phyloP scores from a whole-genome alignment of 352 stramenopile genomes.

The Pythium coloratum region DNA sequence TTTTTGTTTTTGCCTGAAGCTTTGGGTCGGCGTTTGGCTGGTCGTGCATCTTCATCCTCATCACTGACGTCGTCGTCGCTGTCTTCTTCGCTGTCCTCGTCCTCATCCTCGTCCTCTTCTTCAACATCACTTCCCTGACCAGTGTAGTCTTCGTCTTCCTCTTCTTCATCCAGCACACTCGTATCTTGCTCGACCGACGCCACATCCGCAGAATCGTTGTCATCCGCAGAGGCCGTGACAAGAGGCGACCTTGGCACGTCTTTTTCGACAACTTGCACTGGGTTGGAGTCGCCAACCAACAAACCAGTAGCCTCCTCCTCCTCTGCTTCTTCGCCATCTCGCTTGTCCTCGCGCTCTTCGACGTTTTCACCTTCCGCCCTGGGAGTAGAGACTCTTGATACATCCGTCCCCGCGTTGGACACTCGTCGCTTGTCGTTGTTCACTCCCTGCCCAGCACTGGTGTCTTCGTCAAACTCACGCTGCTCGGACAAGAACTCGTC shows the following conservation, averaged over 20 bases:
- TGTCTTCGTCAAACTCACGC: slow-evolving; percentile 65
- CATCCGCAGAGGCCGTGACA: background rate
- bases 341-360: background rate
- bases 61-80: slow-evolving; percentile 39
- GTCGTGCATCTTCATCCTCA: slow-evolving; percentile 34
- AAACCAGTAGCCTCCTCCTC: background rate
- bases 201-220: background rate
- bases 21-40: slow-evolving; percentile 9
- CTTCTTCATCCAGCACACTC: slow-evolving; percentile 15
- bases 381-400: slow-evolving; percentile 10
- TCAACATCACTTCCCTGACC: slow-evolving; percentile 31
- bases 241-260: background rate
- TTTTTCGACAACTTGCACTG: background rate
- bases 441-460: background rate
- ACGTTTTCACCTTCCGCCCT: slow-evolving; percentile 4
- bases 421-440: slow-evolving; percentile 16
- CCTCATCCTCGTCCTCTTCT: slow-evolving; percentile 30
- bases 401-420: slow-evolving; percentile 15
- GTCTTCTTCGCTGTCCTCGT: slow-evolving; percentile 23
- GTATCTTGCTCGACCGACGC: slow-evolving; percentile 11
- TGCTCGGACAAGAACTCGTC: slow-evolving; percentile 60
- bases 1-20: background rate
- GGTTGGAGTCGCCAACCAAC: background rate
- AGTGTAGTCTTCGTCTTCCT: slow-evolving; percentile 33
- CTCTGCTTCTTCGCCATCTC: background rate